Percentiles rank a stretch among this genome's conserved stretches.
Conservation (phyloP, 805 yeast species). For the Phaffomyces antillensis region DNA sequence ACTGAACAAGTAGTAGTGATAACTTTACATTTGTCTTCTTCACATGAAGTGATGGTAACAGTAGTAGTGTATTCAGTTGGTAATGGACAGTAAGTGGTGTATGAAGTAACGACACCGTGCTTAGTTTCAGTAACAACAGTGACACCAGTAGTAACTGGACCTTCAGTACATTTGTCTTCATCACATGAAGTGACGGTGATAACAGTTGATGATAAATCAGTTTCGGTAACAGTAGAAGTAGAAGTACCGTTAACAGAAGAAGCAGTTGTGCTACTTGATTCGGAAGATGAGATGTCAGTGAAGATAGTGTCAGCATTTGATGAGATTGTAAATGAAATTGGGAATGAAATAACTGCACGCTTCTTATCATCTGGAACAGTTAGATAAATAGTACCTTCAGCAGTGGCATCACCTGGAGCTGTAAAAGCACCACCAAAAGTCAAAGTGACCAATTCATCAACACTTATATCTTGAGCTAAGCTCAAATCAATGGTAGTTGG, state of each 20-base stretch:
- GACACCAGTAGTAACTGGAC: neutral
- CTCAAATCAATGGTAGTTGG: neutral
- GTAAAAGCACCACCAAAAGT: neutral
- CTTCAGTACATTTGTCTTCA: neutral
- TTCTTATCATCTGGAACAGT: neutral
- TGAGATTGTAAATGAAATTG: constrained; percentile 4
- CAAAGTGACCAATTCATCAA: constrained; percentile 8
- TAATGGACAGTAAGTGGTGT: neutral
- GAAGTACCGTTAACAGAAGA: neutral
- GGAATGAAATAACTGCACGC: neutral
- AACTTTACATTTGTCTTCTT: no score
- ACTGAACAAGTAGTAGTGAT: no score
- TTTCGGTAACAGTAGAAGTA: constrained; percentile 3
- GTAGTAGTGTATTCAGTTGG: no score
- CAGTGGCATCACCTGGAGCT: neutral
- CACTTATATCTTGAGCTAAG: constrained; percentile 5
- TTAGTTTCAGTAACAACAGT: neutral
- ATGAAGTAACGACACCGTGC: neutral
- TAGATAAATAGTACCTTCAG: neutral
- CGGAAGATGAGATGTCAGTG: constrained; percentile 10
- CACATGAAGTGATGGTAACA: no score
- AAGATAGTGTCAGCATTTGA: constrained; percentile 9
- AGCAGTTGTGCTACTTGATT: constrained; percentile 4
- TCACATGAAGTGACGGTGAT: neutral
- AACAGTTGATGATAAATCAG: neutral